Evolutionary conservation across 2,329 filamentous ascomycete genomes (phyloP).

Genomic region (Zymoseptoria tritici): DNA sequence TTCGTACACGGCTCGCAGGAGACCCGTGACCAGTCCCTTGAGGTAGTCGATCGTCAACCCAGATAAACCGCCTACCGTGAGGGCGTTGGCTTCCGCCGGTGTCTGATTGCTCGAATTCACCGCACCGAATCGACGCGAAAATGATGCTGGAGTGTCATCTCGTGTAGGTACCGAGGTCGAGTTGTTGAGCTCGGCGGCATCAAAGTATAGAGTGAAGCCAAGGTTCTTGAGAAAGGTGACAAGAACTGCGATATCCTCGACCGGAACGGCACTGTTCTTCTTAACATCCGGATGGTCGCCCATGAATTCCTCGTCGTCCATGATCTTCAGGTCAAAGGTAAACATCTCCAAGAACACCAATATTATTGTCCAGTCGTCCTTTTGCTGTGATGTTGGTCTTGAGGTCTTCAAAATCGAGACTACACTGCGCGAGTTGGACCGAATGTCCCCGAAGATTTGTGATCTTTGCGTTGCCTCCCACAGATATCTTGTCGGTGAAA

Average conservation of each 20-base stretch:
- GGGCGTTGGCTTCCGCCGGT: slow-evolving; percentile 27
- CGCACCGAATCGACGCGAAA: slow-evolving; percentile 2
- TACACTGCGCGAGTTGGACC: slow-evolving; percentile 50
- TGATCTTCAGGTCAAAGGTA: slow-evolving; percentile 82
- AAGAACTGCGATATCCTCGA: slow-evolving; percentile 64
- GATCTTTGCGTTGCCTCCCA: slow-evolving; percentile 62
- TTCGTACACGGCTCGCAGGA: slow-evolving; percentile 84
- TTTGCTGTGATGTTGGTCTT: slow-evolving; percentile 22
- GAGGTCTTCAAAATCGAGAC: slow-evolving; percentile 47
- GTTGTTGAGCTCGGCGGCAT: slow-evolving; percentile 52
- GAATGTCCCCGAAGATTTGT: slow-evolving; percentile 50
- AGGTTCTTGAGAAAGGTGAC: slow-evolving; percentile 84
- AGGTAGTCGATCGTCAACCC: slow-evolving; percentile 73
- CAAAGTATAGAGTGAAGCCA: slow-evolving; percentile 82
- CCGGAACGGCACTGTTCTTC: slow-evolving; percentile 59
- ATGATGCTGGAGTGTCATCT: slow-evolving; percentile 9
- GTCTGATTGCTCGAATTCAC: not conserved
- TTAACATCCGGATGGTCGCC: slow-evolving; percentile 28
- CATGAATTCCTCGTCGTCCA: slow-evolving; percentile 88
- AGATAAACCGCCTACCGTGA: slow-evolving; percentile 53
- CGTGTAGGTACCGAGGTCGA: slow-evolving; percentile 4
- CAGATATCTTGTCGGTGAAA: slow-evolving; percentile 73
- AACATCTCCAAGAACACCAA: slow-evolving; percentile 91
- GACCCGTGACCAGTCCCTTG: slow-evolving; percentile 68
- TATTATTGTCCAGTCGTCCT: slow-evolving; percentile 78